A percentile compares a stretch with the other conserved stretches of the same genome.
These are phyloP conservation scores for Verbena officinalis DNA, from an alignment of 257 asterid species.

Conservation along the genomic window DNA sequence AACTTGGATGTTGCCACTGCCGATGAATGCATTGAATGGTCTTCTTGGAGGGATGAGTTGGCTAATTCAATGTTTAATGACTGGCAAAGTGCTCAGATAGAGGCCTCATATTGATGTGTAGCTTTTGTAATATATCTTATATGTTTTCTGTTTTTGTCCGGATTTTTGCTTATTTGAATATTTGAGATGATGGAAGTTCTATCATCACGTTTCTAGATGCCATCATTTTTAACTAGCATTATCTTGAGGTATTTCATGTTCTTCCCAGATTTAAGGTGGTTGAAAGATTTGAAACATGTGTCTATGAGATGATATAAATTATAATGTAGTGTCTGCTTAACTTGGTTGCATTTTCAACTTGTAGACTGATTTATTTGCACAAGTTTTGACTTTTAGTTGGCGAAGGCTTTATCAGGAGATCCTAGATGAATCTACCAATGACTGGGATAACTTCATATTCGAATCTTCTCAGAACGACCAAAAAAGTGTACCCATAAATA, in stretches of 20 bases:
- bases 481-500: no score
- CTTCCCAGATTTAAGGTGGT: background rate
- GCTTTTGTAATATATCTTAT: background rate
- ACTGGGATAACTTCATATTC: no score
- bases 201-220: background rate
- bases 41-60: constrained; percentile 32
- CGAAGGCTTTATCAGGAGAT: no score
- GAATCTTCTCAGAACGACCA: no score
- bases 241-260: background rate
- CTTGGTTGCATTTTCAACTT: no score
- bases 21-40: constrained; percentile 18
- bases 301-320: background rate
- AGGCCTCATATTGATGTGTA: background rate
- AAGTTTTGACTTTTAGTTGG: no score
- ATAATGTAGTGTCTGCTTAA: no score
- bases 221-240: background rate
- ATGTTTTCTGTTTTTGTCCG: background rate
- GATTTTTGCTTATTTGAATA: background rate
- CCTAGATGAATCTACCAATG: no score
- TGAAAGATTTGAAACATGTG: background rate
- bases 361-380: no score
- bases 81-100: constrained; percentile 17
- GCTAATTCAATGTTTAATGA: constrained; percentile 31
- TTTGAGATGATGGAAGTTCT: background rate
- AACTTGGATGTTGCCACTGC: background rate